Conservation (phyloP, 176 grass and related monocot genomes). For the Miscanthus lutarioriparius region DNA sequence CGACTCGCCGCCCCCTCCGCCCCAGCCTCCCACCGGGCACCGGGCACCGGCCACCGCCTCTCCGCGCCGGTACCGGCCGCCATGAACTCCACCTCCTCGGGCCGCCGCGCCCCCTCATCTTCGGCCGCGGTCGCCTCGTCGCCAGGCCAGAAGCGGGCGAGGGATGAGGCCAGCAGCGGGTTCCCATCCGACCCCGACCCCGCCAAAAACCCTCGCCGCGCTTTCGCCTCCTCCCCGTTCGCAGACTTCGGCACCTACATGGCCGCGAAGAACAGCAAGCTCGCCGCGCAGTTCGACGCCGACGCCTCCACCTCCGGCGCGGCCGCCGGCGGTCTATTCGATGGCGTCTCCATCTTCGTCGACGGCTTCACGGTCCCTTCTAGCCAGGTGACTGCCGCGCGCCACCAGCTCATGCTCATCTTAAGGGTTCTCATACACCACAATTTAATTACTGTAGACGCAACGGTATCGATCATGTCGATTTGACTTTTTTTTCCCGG, state of each 20-base stretch:
- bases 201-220: slow-evolving; percentile 47
- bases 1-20: background rate
- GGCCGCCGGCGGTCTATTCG: slow-evolving; percentile 38
- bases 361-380: slow-evolving; percentile 68
- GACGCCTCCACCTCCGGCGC: slow-evolving; percentile 32
- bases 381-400: slow-evolving; percentile 43
- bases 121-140: background rate
- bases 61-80: background rate
- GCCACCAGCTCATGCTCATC: background rate
- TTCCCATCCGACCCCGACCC: slow-evolving; percentile 17
- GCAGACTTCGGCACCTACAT: slow-evolving; percentile 66
- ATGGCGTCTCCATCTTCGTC: slow-evolving; percentile 68
- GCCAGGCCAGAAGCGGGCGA: slow-evolving; percentile 31
- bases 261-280: slow-evolving; percentile 67
- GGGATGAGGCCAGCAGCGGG: slow-evolving; percentile 4
- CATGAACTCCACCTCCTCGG: slow-evolving; percentile 41
- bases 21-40: no score
- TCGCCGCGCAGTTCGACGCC: slow-evolving; percentile 59
- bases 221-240: slow-evolving; percentile 56
- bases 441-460: background rate
- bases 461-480: background rate
- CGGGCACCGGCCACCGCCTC: background rate
- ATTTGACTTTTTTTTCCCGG: background rate
- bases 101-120: slow-evolving; percentile 22
- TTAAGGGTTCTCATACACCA: background rate